A percentile compares a stretch with the other conserved stretches of the same genome.
These are phyloP conservation scores for Neofusicoccum kwambonambiense DNA, from an alignment of 2,329 filamentous ascomycete genomes.

Conservation along the genomic window DNA sequence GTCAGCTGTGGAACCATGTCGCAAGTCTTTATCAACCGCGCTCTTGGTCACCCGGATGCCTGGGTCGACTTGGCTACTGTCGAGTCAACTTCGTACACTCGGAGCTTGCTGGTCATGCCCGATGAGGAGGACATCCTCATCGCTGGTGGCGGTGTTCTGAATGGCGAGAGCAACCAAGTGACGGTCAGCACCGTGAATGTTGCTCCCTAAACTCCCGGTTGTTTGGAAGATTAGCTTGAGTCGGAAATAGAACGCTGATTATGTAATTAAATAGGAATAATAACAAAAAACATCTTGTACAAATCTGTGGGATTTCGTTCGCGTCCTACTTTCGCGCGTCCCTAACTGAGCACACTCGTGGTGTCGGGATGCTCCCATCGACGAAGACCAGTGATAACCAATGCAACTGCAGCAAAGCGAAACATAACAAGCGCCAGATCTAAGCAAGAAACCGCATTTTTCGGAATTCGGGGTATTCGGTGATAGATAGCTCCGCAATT, in stretches of 20 bases:
- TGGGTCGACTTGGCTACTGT: conserved; percentile 48
- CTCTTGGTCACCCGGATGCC: conserved; percentile 41
- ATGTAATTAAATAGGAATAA: background rate
- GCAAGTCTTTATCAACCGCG: conserved; percentile 50
- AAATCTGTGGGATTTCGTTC: too few relatives aligned
- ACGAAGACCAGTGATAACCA: too few relatives aligned
- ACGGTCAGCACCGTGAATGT: conserved; percentile 19
- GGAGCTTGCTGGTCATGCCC: conserved; percentile 45
- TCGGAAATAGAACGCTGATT: background rate
- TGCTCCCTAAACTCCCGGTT: background rate
- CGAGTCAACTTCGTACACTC: conserved; percentile 46
- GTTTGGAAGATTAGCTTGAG: background rate
- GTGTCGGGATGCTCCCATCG: too few relatives aligned
- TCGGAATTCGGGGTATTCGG: background rate
- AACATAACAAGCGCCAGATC: too few relatives aligned
- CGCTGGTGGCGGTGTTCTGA: conserved; percentile 20
- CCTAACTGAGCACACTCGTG: too few relatives aligned
- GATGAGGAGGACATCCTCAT: background rate
- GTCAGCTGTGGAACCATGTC: conserved; percentile 42
- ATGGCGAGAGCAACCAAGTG: conserved; percentile 27
- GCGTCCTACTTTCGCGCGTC: too few relatives aligned
- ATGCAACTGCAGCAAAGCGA: too few relatives aligned
- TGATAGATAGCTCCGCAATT: background rate
- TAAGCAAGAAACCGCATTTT: too few relatives aligned
- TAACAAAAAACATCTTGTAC: too few relatives aligned